Percentiles rank a stretch among this genome's conserved stretches.
phyloP scores from a whole-genome alignment of 2,329 filamentous ascomycete genomes.

The Bimuria novae-zelandiae region DNA sequence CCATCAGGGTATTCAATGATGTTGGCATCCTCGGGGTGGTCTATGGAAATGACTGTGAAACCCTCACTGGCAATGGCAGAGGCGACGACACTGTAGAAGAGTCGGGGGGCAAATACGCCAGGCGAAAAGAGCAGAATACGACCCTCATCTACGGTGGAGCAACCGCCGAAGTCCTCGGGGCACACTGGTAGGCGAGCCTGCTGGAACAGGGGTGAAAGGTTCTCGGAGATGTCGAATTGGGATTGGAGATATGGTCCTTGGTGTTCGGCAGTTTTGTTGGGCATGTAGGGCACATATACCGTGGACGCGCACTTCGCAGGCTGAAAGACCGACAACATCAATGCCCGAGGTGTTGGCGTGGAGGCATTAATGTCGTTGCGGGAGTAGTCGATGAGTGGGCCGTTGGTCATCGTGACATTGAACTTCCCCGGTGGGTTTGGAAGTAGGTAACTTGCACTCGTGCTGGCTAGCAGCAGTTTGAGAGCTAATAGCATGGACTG shows the following conservation, averaged over 20 bases:
- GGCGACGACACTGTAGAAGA: slow-evolving; percentile 50
- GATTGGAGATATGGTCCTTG: slow-evolving; percentile 19
- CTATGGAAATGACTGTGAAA: slow-evolving; percentile 52
- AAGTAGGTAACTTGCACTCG: slow-evolving; percentile 17
- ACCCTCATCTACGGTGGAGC: slow-evolving; percentile 15
- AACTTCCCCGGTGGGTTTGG: slow-evolving; percentile 21
- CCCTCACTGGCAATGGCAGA: slow-evolving; percentile 54
- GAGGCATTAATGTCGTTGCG: slow-evolving; percentile 11
- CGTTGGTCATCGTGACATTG: slow-evolving; percentile 26
- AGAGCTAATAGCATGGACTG: slow-evolving; percentile 15
- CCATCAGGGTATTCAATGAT: not conserved
- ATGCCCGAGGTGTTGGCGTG: slow-evolving; percentile 8
- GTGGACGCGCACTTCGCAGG: slow-evolving; percentile 20
- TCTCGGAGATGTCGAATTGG: slow-evolving; percentile 19
- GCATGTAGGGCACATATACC: slow-evolving; percentile 23
- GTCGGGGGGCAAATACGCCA: slow-evolving; percentile 48
- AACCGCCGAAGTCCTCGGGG: slow-evolving; percentile 6
- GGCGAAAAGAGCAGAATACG: slow-evolving; percentile 50
- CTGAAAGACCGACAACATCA: slow-evolving; percentile 29
- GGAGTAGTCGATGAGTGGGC: slow-evolving; percentile 23
- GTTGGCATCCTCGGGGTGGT: not conserved
- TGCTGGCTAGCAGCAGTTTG: slow-evolving; percentile 15
- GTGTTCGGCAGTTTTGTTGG: slow-evolving; percentile 25
- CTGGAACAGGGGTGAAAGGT: slow-evolving; percentile 24
- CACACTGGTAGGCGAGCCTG: slow-evolving; percentile 26